phyloP scores from a whole-genome alignment of 2,329 filamentous ascomycete genomes.

The Alternaria sp. region DNA sequence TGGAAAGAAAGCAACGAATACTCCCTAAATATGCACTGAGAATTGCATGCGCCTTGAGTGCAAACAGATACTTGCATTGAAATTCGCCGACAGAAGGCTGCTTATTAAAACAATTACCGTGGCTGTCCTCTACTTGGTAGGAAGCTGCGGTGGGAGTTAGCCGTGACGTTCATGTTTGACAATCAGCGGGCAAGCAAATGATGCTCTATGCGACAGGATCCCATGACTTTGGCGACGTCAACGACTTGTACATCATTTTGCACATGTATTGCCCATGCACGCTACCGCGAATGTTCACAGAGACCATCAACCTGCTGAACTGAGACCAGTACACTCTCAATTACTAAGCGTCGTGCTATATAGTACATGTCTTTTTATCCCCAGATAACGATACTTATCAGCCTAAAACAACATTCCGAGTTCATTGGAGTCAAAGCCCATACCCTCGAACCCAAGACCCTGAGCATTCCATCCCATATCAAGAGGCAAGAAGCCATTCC shows the following conservation, averaged over 20 bases:
- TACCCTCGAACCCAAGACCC: constrained; percentile 44
- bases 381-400: neutral
- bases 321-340: neutral
- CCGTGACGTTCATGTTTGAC: neutral
- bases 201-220: neutral
- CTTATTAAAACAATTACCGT: neutral
- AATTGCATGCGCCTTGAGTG: neutral
- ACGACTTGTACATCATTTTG: neutral
- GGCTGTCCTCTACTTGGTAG: neutral
- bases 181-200: neutral
- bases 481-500: constrained; percentile 49
- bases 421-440: constrained; percentile 37
- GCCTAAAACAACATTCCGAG: constrained; percentile 39
- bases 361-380: neutral
- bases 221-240: neutral
- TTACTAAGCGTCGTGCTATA: neutral
- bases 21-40: neutral
- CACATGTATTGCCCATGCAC: neutral
- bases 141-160: neutral
- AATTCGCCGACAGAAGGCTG: neutral
- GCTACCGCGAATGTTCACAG: neutral
- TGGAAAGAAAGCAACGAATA: neutral
- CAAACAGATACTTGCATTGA: neutral
- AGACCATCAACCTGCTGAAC: neutral
- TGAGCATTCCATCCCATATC: constrained; percentile 49